These are phyloP conservation scores for Dorcoceras hygrometricum DNA, from an alignment of 257 asterid species.

Conservation along the genomic window DNA sequence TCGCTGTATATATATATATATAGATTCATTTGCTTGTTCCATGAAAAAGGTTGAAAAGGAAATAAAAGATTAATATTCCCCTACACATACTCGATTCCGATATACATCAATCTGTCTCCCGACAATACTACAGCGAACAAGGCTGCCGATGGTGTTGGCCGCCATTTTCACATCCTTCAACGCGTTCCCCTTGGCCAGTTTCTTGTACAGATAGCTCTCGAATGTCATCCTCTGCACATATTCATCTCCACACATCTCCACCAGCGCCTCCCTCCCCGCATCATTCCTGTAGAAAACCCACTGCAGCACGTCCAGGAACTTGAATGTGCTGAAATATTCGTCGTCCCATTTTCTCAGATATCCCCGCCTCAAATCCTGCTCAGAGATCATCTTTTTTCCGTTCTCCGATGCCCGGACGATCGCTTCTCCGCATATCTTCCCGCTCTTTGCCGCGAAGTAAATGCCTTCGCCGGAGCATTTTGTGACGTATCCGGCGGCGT, in stretches of 20 bases:
- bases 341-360: slow-evolving; percentile 79
- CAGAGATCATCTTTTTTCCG: slow-evolving; percentile 55
- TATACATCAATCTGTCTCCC: slow-evolving; percentile 41
- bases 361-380: slow-evolving; percentile 66
- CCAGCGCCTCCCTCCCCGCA: slow-evolving; percentile 79
- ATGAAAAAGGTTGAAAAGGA: too few species aligned
- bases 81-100: slow-evolving; percentile 19
- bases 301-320: slow-evolving; percentile 61
- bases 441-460: slow-evolving; percentile 78
- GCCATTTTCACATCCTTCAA: slow-evolving; percentile 59
- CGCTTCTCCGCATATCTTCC: slow-evolving; percentile 79
- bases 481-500: slow-evolving; percentile 84
- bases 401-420: slow-evolving; percentile 61
- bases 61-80: too few species aligned
- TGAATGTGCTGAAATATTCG: slow-evolving; percentile 58
- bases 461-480: slow-evolving; percentile 89
- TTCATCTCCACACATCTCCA: slow-evolving; percentile 78
- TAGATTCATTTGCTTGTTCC: too few species aligned
- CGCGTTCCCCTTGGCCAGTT: slow-evolving; percentile 53
- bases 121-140: slow-evolving; percentile 55
- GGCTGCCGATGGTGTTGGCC: slow-evolving; percentile 57
- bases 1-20: too few species aligned
- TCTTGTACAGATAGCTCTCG: slow-evolving; percentile 79
- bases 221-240: slow-evolving; percentile 84
- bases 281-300: slow-evolving; percentile 72